These are phyloP conservation scores for Pseudogymnoascus sp. DNA, from an alignment of 2,329 filamentous ascomycete species.

Conservation along the genomic window DNA sequence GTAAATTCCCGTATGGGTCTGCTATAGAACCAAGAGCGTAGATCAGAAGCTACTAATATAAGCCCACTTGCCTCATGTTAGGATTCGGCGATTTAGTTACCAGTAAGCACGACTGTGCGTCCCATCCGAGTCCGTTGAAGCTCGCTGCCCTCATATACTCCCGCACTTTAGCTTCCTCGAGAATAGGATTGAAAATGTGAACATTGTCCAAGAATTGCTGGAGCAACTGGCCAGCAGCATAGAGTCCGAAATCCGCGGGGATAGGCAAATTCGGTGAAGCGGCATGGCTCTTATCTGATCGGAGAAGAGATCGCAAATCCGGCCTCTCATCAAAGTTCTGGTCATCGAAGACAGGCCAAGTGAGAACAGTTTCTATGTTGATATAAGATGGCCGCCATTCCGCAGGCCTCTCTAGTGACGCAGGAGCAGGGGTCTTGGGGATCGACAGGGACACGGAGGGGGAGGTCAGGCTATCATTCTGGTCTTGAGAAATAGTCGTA, in stretches of 20 bases:
- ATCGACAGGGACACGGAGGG: not conserved
- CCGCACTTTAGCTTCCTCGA: constrained; percentile 32
- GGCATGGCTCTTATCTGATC: not conserved
- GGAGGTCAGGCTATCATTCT: not conserved
- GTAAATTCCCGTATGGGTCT: constrained; percentile 5
- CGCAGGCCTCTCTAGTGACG: constrained; percentile 7
- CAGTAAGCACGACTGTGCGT: constrained; percentile 17
- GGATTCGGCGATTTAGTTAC: not conserved
- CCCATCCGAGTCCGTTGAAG: constrained; percentile 19
- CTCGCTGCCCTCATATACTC: constrained; percentile 10
- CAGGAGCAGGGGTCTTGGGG: not conserved
- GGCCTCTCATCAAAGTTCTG: constrained; percentile 19
- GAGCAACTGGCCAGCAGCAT: constrained; percentile 31
- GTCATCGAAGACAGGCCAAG: constrained; percentile 22
- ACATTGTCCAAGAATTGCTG: constrained; percentile 37
- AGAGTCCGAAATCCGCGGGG: constrained; percentile 14
- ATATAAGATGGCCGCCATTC: constrained; percentile 10
- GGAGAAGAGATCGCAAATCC: constrained; percentile 14
- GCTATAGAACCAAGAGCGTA: constrained; percentile 15
- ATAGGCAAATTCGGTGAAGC: not conserved
- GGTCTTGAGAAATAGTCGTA: not conserved
- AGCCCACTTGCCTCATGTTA: not conserved
- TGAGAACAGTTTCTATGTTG: constrained; percentile 14
- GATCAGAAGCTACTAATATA: constrained; percentile 11
- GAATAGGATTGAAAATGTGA: constrained; percentile 43